Base-by-base conservation (phyloP, 768 basidiomycete species). In the Multifurca ochricompacta region DNA sequence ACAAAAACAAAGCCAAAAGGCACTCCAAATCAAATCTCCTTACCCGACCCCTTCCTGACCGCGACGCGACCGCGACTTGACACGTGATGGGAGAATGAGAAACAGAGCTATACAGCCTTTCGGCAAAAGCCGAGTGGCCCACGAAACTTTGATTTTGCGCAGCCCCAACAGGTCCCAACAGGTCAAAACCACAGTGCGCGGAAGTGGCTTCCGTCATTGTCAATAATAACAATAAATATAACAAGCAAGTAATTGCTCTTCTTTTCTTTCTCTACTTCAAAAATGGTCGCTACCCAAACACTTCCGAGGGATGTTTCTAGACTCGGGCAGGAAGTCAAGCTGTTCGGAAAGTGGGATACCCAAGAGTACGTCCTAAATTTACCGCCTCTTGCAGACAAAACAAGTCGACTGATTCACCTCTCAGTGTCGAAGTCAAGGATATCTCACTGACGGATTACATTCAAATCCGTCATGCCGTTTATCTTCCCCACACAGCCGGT, bases 401-500 rank as follows among this genome's bases (percentile, higher is more conserved):
- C 18, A 21, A n/a, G 30, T 19, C 42, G 23, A 59, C 30, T 25
- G 6, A 13, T 32, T 19, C 27, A 25, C 30, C 13, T 7, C 60
- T 37, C 64, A 95, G 93, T 71, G 89, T 97, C 66, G 95, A 97
- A 72, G 93, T 97, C 69, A 96, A 96, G 77, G 96, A 99, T 68
- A 98, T 99, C 73, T 99, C 96, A 64, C 74, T 99, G 66, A 89
- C 90, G 54, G 96, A 99, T 74, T 98, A 99, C 84, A 96, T 99
- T 73, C 94, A 98, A 79, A 87, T 95, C 73, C 91, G 91, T 69
- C 91, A 96, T 71, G 86, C 93, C 48, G 95, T 97, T 69, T 98
- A 92, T 76, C 74, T 96, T 54, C 95, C 95, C 57, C 95, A 99
- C 81, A 99, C 96, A 58, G 94, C 95, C 61, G 96, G 96, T 63